phyloP scores from a whole-genome alignment of 805 yeast species.

The Saccharomycopsis sp. region DNA sequence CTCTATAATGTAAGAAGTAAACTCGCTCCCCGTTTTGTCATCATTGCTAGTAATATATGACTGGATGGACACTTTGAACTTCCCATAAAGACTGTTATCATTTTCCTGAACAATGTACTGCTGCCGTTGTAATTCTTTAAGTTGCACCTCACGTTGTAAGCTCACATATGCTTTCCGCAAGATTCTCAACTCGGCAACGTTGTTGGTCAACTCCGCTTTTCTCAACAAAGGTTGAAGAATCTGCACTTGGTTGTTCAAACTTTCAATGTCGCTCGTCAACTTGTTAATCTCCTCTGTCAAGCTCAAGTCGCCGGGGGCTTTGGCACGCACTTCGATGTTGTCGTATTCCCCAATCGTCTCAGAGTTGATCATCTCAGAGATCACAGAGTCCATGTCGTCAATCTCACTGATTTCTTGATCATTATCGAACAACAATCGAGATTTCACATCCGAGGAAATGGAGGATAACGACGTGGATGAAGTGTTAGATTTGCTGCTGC shows the following conservation, averaged over 20 bases:
- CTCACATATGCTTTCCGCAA: constrained; percentile 59
- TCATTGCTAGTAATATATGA: constrained; percentile 44
- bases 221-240: constrained; percentile 58
- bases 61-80: constrained; percentile 43
- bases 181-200: constrained; percentile 56
- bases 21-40: constrained; percentile 46
- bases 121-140: constrained; percentile 66
- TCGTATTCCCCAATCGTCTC: constrained; percentile 25
- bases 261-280: constrained; percentile 49
- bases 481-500: too few relatives aligned
- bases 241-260: constrained; percentile 49
- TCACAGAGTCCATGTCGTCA: constrained; percentile 22
- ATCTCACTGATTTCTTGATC: constrained; percentile 25
- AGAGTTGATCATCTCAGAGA: constrained; percentile 21
- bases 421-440: constrained; percentile 8
- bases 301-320: constrained; percentile 59
- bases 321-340: constrained; percentile 35
- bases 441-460: too few relatives aligned
- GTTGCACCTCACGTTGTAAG: constrained; percentile 60
- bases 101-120: constrained; percentile 78
- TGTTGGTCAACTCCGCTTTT: constrained; percentile 82
- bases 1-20: constrained; percentile 65
- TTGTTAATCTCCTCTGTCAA: constrained; percentile 57
- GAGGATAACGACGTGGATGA: too few relatives aligned
- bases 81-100: constrained; percentile 66